A percentile compares a stretch with the other conserved stretches of the same genome.
Evolutionary conservation across 495 filamentous ascomycete genomes (phyloP).

Genomic region (Penicillium manginii): DNA sequence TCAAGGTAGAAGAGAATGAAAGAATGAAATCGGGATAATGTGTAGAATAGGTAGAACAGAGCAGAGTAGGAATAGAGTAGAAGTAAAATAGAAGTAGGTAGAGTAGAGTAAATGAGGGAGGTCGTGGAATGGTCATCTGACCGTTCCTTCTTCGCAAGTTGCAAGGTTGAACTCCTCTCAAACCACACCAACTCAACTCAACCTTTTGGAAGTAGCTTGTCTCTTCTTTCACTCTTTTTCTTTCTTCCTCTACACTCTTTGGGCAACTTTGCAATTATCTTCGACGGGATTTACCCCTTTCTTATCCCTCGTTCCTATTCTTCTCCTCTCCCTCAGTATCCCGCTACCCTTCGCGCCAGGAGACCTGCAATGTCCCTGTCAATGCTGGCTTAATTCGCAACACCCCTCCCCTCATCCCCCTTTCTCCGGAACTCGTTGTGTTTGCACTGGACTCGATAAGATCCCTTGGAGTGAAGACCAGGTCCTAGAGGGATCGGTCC

Average conservation of each 20-base stretch:
- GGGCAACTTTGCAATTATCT: not conserved
- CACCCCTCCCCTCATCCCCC: not conserved
- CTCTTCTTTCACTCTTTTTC: constrained; percentile 19
- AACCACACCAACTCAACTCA: constrained; percentile 9
- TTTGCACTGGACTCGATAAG: constrained; percentile 15
- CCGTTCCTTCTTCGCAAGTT: not conserved
- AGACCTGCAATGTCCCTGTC: constrained; percentile 23
- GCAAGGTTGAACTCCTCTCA: constrained; percentile 2
- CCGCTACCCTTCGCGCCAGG: constrained; percentile 12
- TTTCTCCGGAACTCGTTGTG: not conserved
- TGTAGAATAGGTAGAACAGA: not conserved
- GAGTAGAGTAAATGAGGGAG: not conserved
- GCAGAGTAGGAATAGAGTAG: not conserved
- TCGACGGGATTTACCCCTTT: not conserved
- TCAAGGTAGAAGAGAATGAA: too few species aligned
- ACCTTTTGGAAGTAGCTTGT: constrained; percentile 11
- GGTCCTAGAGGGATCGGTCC: constrained; percentile 18
- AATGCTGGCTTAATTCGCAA: constrained; percentile 19
- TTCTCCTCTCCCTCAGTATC: not conserved
- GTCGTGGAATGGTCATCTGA: not conserved
- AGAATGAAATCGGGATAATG: not conserved
- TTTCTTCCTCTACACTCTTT: constrained; percentile 1
- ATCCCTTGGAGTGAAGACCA: constrained; percentile 15
- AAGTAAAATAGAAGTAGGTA: not conserved
- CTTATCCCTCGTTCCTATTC: not conserved